phyloP scores from a whole-genome alignment of 2,329 filamentous ascomycete species.

The Dactylellina haptotyla region DNA sequence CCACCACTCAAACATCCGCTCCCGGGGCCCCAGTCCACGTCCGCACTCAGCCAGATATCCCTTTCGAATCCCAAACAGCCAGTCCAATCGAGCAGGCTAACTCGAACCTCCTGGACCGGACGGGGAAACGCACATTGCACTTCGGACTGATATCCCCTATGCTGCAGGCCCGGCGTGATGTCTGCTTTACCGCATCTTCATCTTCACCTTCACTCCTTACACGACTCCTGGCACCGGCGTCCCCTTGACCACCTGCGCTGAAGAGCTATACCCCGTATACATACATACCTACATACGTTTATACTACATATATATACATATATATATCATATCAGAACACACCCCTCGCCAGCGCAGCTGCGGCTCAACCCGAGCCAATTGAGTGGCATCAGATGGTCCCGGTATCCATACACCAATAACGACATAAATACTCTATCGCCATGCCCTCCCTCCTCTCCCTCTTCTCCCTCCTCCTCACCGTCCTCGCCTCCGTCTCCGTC shows the following conservation, averaged over 20 bases:
- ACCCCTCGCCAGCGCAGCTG: background rate
- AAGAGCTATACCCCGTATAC: too few relatives aligned
- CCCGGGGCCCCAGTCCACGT: background rate
- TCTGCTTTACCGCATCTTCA: background rate
- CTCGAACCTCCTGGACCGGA: slow-evolving; percentile 20
- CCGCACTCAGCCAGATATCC: slow-evolving; percentile 12
- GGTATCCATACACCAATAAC: slow-evolving; percentile 2
- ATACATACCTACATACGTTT: too few relatives aligned
- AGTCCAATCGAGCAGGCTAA: slow-evolving; percentile 4
- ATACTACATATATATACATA: too few relatives aligned
- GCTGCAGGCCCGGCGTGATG: slow-evolving; percentile 19
- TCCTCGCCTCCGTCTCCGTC: slow-evolving; percentile 74
- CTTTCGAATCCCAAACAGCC: slow-evolving; percentile 24
- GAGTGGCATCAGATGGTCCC: slow-evolving; percentile 37
- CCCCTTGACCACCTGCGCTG: too few relatives aligned
- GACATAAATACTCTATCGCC: slow-evolving; percentile 11
- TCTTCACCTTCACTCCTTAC: slow-evolving; percentile 17
- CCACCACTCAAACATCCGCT: slow-evolving; percentile 12
- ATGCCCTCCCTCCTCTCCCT: slow-evolving; percentile 36
- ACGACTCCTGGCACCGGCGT: background rate
- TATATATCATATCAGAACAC: background rate
- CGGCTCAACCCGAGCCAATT: slow-evolving; percentile 7
- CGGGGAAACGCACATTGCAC: background rate
- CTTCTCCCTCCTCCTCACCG: slow-evolving; percentile 59
- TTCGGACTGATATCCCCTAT: background rate